Conservation (phyloP, 2,329 filamentous ascomycete species). For the Pseudopithomyces maydicus region DNA sequence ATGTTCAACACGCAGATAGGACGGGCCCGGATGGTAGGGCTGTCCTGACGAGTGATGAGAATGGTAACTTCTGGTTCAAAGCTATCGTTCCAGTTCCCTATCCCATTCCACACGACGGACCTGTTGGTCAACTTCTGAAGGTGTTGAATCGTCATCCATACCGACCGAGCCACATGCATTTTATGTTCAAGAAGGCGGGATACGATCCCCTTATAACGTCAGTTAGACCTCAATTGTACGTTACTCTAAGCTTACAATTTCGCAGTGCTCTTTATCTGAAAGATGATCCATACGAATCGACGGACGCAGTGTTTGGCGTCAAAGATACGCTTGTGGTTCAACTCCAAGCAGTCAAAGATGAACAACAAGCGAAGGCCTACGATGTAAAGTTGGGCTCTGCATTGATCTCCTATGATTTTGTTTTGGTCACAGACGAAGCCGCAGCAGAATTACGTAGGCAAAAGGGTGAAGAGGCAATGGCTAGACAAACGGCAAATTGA, state of each 20-base stretch:
- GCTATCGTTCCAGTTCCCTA: slow-evolving; percentile 85
- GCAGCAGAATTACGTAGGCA: slow-evolving; percentile 68
- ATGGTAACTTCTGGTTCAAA: slow-evolving; percentile 83
- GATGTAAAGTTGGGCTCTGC: slow-evolving; percentile 65
- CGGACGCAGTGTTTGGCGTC: slow-evolving; percentile 87
- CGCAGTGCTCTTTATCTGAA: slow-evolving; percentile 79
- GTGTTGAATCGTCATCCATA: slow-evolving; percentile 37
- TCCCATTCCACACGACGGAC: slow-evolving; percentile 77
- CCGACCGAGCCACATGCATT: slow-evolving; percentile 45
- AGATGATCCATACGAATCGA: slow-evolving; percentile 79
- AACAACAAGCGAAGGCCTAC: slow-evolving; percentile 50
- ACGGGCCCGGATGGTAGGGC: slow-evolving; percentile 70
- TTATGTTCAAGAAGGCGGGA: slow-evolving; percentile 67
- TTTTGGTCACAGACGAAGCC: slow-evolving; percentile 73
- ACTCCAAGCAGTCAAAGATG: slow-evolving; percentile 26
- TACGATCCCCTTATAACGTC: slow-evolving; percentile 80
- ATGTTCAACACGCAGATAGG: slow-evolving; percentile 74
- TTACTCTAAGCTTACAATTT: too few species aligned
- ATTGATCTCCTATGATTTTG: slow-evolving; percentile 74
- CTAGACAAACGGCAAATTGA: too few species aligned
- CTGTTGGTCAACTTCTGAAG: slow-evolving; percentile 61
- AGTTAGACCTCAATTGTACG: too few species aligned
- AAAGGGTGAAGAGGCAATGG: slow-evolving; percentile 70
- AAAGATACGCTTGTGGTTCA: slow-evolving; percentile 70
- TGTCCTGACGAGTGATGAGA: slow-evolving; percentile 68